Evolutionary conservation across 2,329 filamentous ascomycete genomes (phyloP), one percentile per base, ranked within the genome.

Genomic region (Fusarium sacchari): DNA sequence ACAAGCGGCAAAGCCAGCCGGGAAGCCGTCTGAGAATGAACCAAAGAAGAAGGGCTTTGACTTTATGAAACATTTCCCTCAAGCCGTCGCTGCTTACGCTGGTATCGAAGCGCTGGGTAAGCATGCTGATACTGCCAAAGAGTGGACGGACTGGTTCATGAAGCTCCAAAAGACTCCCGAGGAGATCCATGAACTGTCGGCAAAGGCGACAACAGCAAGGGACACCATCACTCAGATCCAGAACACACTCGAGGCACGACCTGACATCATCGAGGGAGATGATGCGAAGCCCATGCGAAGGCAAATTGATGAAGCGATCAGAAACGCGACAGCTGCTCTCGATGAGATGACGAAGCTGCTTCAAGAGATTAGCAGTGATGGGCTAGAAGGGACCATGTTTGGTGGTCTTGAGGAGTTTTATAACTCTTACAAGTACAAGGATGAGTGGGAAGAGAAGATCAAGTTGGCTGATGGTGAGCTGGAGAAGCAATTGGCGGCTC

Each of bases 101-200:
- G 75, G 79, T 6, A 62, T 81, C 15, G 72, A 79, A 9, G 70
- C 73, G 0, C 60, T 81, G 2, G 71, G 74, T 2, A 73, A 79
- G 3, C 77, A 81, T 17, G 80, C 78, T 2, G 79, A 80, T 49
- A 78, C 75, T 7, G 80, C 79, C 28, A 81, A 81, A 63, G 79
- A 81, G 36, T 81, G 80, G 80, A 74, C 77, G 5, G 79, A 80
- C 15, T 81, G 80, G 80, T 69, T 81, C 44, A 79, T 76, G 60
- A 74, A 80, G 28, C 62, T 81, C 1, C 76, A 77, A 39, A 80
- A 77, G 22, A 80, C 80, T 0, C 80, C 80, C 1, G 77, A 78
- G 7, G 80, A 81, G 34, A 81, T 81, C 7, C 67, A 76, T 5
- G 74, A 74, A 1, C 65, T 81, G 0, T 77, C 79, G 0, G 71